A percentile compares a stretch with the other conserved stretches of the same genome.
Conservation (phyloP, 2,329 filamentous ascomycete genomes). For the Fusarium sp. region DNA sequence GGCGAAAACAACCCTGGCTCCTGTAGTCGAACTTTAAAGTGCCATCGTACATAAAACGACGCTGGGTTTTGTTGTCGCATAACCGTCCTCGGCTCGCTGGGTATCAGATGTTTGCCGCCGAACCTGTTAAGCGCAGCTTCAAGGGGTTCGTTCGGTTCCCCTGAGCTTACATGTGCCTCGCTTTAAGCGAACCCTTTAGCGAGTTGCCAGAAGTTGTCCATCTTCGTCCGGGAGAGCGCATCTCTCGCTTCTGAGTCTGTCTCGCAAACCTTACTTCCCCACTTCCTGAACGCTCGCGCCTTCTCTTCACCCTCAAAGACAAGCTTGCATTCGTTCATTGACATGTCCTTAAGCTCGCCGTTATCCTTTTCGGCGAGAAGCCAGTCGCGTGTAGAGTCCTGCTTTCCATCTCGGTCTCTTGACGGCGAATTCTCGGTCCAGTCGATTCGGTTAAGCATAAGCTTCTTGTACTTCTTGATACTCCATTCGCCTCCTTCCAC, state of each 20-base stretch:
- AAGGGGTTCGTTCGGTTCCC: background rate
- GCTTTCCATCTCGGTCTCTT: conserved; percentile 71
- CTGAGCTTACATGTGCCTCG: background rate
- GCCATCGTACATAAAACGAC: conserved; percentile 3
- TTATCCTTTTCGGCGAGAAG: conserved; percentile 83
- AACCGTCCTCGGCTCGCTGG: conserved; percentile 15
- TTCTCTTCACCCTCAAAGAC: conserved; percentile 95
- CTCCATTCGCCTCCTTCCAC: conserved; percentile 92
- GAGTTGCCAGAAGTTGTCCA: conserved; percentile 95
- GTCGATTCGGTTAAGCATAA: conserved; percentile 94
- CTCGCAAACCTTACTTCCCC: conserved; percentile 92
- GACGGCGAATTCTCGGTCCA: conserved; percentile 92
- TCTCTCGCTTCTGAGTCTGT: conserved; percentile 92
- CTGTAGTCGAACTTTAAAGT: conserved; percentile 2
- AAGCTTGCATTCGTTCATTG: conserved; percentile 83
- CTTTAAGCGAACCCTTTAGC: conserved; percentile 73
- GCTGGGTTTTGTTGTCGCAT: background rate
- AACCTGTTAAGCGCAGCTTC: conserved; percentile 15
- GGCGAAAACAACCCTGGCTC: background rate
- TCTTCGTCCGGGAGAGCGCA: conserved; percentile 82
- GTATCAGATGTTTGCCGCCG: conserved; percentile 22
- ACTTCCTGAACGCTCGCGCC: conserved; percentile 84
- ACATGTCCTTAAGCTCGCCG: conserved; percentile 85
- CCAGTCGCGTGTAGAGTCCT: conserved; percentile 79
- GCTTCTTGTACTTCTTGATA: conserved; percentile 88